phyloP scores from a whole-genome alignment of 192 early-diverging fungal species.

The Coemansia sp. region DNA sequence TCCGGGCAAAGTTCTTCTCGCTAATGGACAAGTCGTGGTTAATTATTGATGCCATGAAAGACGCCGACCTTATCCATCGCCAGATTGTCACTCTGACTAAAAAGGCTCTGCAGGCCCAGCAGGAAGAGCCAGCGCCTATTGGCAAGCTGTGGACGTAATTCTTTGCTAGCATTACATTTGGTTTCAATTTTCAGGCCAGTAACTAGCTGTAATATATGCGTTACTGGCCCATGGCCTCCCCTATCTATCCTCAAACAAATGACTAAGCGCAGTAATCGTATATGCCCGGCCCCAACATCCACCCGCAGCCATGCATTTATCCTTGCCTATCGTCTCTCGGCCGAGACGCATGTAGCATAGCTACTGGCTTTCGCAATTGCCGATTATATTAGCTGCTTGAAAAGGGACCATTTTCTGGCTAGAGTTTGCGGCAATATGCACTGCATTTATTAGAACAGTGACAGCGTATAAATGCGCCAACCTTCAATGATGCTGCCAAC shows the following conservation, averaged over 20 bases:
- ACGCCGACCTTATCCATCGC: slow-evolving; percentile 38
- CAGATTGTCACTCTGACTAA: slow-evolving; percentile 38
- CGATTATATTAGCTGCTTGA: slow-evolving; percentile 4
- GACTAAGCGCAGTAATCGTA: slow-evolving; percentile 1
- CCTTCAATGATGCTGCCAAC: not conserved
- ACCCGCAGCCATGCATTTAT: not conserved
- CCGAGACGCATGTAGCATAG: not conserved
- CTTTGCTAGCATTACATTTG: not conserved
- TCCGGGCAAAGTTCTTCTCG: slow-evolving; percentile 64
- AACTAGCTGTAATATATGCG: not conserved
- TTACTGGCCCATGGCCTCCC: not conserved
- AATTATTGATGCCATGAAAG: slow-evolving; percentile 45
- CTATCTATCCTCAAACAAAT: not conserved
- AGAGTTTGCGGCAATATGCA: not conserved
- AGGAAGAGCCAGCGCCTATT: slow-evolving; percentile 29
- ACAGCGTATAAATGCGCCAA: slow-evolving; percentile 9
- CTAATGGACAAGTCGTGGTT: slow-evolving; percentile 57
- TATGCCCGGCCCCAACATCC: not conserved
- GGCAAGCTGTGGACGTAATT: slow-evolving; percentile 35
- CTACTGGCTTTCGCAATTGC: slow-evolving; percentile 4
- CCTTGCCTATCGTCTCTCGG: not conserved
- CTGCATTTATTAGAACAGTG: slow-evolving; percentile 19
- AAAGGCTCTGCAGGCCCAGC: slow-evolving; percentile 27
- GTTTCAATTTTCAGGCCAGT: not conserved
- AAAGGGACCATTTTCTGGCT: not conserved